Evolutionary conservation across 148 eudicot species (phyloP).

Genomic region (Rhododendron henanense): DNA sequence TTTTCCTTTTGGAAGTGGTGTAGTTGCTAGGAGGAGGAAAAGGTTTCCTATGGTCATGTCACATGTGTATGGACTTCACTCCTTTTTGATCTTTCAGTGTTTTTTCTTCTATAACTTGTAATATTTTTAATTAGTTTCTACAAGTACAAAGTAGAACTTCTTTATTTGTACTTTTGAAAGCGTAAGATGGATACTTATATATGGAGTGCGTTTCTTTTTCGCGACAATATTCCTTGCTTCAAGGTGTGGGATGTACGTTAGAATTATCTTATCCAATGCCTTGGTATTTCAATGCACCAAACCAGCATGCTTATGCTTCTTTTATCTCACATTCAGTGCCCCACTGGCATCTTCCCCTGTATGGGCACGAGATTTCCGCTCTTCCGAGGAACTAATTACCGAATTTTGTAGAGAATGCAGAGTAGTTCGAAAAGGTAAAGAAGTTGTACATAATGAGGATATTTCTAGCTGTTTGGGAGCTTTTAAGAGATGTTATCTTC

Average conservation of each 20-base stretch:
- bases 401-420: constrained; percentile 99
- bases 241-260: not conserved
- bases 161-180: not conserved
- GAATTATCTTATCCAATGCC: not conserved
- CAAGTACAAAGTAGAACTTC: not conserved
- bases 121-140: not conserved
- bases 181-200: not conserved
- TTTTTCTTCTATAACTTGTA: not conserved
- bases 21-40: not conserved
- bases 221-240: not conserved
- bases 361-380: constrained; percentile 87
- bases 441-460: not conserved
- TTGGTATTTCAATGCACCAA: not conserved
- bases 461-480: not conserved
- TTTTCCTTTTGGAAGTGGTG: not conserved
- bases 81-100: not conserved
- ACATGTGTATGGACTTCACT: not conserved
- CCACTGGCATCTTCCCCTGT: constrained; percentile 91
- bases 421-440: constrained; percentile 91
- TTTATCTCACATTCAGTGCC: constrained; percentile 56
- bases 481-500: constrained; percentile 4
- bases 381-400: constrained; percentile 90
- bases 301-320: constrained; percentile 20
- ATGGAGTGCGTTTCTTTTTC: not conserved
- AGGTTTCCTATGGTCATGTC: not conserved